Evolutionary conservation across 2,329 filamentous ascomycete genomes (phyloP), one percentile per base, ranked within the genome.

Genomic region (Aspergillus vadensis): DNA sequence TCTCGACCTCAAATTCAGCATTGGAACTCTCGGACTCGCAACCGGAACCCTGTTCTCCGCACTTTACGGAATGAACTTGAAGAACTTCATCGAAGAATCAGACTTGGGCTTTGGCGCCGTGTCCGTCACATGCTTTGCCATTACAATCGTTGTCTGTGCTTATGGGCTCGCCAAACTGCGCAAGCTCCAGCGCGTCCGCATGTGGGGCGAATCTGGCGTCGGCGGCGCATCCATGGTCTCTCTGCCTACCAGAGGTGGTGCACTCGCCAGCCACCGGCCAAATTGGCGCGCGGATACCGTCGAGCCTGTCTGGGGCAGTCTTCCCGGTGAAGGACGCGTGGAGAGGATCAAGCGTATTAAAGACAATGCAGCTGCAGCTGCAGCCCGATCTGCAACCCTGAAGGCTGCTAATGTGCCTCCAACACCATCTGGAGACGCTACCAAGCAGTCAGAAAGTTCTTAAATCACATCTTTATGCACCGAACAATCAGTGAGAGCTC

Each of bases 21-120:
- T 99, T 62, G 91, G 92, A 59, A 98, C 95, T 1, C 86, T 99
- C 4, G 92, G 93, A n/a, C 87, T 98, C 51, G 94, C 92, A 57
- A 92, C 93, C 73, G 95, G 95, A 58, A 97, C 95, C 53, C 96
- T 98, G 73, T 85, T 97, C 70, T 96, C 95, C 8, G 93, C 93
- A n/a, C 87, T 99, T n/a, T 99, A 98, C 83, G 95, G 95, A 69
- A 98, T 98, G 93, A 99, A 99, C 80, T 82, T 99, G 65, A 96
- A 97, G 74, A 98, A 98, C 78, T 98, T 97, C 77, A 92, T 98
- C 69, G 95, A 99, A 80, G 94, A 98, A 74, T 93, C 91, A 1
- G 86, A 91, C 76, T 85, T 91, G 76, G 95, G 94, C 10, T 98
- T 99, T 75, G 84, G 83, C 50, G 86, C 86, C 57, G 88, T 99